Percentiles rank a stretch among this genome's conserved stretches.
Evolutionary conservation across 2,329 filamentous ascomycete genomes (phyloP).

Genomic region (Monilinia vaccinii-corymbosi): DNA sequence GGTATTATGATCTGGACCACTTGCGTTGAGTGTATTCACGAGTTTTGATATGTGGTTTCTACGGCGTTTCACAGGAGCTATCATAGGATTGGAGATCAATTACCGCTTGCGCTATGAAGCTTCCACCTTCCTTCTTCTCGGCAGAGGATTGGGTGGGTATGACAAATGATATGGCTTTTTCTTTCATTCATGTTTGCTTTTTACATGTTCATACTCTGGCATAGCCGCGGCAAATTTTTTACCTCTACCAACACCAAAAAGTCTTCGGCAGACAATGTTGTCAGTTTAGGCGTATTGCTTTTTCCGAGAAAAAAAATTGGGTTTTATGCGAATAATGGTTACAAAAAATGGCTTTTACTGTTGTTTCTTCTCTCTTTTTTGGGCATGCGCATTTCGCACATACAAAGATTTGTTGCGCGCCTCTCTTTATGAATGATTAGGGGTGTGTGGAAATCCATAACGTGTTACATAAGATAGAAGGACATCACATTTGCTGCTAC

Average conservation of each 20-base stretch:
- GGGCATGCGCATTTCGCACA: neutral
- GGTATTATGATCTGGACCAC: slow-evolving; percentile 15
- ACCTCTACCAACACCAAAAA: slow-evolving; percentile 13
- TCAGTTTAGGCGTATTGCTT: slow-evolving; percentile 18
- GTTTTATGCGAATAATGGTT: slow-evolving; percentile 18
- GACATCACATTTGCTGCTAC: slow-evolving; percentile 1
- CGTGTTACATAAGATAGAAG: slow-evolving; percentile 4
- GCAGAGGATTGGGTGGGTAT: slow-evolving; percentile 1
- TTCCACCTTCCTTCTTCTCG: neutral
- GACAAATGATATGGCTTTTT: slow-evolving; percentile 15
- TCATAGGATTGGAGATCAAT: slow-evolving; percentile 26
- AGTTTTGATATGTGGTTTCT: slow-evolving; percentile 23
- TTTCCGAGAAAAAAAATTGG: slow-evolving; percentile 10
- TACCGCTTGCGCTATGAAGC: neutral
- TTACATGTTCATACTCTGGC: slow-evolving; percentile 24
- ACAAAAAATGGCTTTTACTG: slow-evolving; percentile 15
- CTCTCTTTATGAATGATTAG: slow-evolving; percentile 1
- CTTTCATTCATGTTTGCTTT: slow-evolving; percentile 21
- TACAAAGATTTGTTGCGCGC: neutral
- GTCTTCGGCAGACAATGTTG: slow-evolving; percentile 14
- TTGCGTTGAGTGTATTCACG: slow-evolving; percentile 27
- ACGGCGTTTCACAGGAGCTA: slow-evolving; percentile 28
- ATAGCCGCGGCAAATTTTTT: slow-evolving; percentile 17
- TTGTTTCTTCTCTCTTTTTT: neutral
- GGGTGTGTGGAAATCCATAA: neutral